Percentiles rank a stretch among this genome's conserved stretches.
These are phyloP conservation scores for Dipteronia dyeriana DNA, from an alignment of 345 rosid genomes.

Conservation along the genomic window DNA sequence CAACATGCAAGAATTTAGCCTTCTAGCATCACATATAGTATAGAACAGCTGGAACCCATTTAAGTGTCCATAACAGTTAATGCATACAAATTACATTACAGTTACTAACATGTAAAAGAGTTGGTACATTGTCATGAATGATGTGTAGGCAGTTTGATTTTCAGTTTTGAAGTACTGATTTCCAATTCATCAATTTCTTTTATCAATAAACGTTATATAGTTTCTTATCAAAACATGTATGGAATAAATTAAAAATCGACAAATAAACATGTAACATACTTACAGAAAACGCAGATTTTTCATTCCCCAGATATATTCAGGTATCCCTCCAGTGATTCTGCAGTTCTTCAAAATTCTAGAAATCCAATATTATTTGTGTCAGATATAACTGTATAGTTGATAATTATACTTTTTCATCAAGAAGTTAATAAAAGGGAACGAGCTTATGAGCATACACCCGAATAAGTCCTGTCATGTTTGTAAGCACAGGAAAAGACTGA, in stretches of 20 bases:
- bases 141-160: background rate
- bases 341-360: constrained; percentile 30
- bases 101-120: background rate
- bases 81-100: background rate
- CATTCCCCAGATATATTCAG: constrained; percentile 26
- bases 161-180: background rate
- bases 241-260: background rate
- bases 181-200: background rate
- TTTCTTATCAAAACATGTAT: background rate
- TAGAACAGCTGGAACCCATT: background rate
- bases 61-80: background rate
- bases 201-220: background rate
- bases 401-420: background rate
- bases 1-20: background rate
- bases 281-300: constrained; percentile 15
- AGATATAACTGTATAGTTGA: background rate
- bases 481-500: constrained; percentile 30
- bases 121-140: background rate
- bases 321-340: constrained; percentile 24
- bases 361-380: background rate
- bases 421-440: background rate
- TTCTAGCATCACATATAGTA: background rate
- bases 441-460: constrained; percentile 31
- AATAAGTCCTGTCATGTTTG: constrained; percentile 13
- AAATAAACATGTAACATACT: constrained; percentile 10